A percentile compares a stretch with the other conserved stretches of the same genome.
Conservation (phyloP, 768 basidiomycete species). For the Macrolepiota dolichaula region DNA sequence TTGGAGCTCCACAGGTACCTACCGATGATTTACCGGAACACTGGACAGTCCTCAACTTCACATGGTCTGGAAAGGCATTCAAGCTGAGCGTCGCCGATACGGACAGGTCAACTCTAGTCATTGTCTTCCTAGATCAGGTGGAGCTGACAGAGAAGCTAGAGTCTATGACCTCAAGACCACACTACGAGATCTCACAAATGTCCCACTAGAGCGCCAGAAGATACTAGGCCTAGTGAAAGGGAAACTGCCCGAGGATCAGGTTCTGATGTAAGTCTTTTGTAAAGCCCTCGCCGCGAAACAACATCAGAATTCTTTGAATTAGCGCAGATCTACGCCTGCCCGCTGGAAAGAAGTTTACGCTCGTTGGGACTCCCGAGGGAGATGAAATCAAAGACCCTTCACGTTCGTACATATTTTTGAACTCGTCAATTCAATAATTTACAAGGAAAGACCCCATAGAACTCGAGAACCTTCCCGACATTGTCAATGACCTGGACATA, state of each 20-base stretch:
- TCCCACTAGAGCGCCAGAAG: slow-evolving; percentile 85
- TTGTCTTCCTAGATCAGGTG: neutral
- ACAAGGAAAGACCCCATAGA: slow-evolving; percentile 32
- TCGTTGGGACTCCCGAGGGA: slow-evolving; percentile 84
- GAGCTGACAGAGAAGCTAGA: slow-evolving; percentile 34
- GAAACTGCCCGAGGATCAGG: slow-evolving; percentile 75
- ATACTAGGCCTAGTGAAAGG: slow-evolving; percentile 83
- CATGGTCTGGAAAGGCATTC: slow-evolving; percentile 69
- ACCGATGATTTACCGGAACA: slow-evolving; percentile 27
- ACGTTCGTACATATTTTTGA: slow-evolving; percentile 30
- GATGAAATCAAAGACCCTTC: slow-evolving; percentile 82
- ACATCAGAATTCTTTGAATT: slow-evolving; percentile 4
- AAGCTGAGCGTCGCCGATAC: slow-evolving; percentile 70
- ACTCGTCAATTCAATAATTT: neutral
- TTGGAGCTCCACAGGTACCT: slow-evolving; percentile 4
- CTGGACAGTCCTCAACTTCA: slow-evolving; percentile 67
- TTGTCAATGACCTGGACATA: slow-evolving; percentile 79
- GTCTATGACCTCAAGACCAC: slow-evolving; percentile 76
- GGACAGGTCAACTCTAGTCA: slow-evolving; percentile 50
- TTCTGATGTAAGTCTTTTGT: slow-evolving; percentile 47
- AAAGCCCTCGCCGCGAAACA: slow-evolving; percentile 13
- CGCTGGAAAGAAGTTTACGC: slow-evolving; percentile 72
- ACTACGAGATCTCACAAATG: slow-evolving; percentile 66
- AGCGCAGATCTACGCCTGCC: slow-evolving; percentile 59
- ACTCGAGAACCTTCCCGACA: slow-evolving; percentile 62